Conservation (phyloP, 2,329 filamentous ascomycete species). For the Monosporascus sp. region DNA sequence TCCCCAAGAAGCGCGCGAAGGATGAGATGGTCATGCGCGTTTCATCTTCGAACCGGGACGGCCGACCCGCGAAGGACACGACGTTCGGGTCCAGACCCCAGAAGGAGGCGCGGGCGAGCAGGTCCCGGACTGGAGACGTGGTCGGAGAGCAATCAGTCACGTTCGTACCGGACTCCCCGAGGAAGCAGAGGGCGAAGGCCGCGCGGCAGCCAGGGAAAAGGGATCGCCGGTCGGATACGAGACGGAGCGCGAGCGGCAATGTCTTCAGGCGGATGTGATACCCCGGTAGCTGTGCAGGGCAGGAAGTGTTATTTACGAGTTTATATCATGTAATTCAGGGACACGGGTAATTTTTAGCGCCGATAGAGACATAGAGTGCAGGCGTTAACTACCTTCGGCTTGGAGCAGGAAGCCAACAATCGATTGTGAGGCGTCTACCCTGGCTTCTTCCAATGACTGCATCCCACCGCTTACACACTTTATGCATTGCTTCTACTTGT, state of each 20-base stretch:
- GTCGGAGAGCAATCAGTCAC: slow-evolving; percentile 64
- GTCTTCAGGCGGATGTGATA: slow-evolving; percentile 53
- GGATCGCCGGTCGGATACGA: slow-evolving; percentile 32
- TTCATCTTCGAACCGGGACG: slow-evolving; percentile 62
- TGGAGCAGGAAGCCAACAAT: too few relatives aligned
- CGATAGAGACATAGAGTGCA: too few relatives aligned
- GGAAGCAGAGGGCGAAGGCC: slow-evolving; percentile 34
- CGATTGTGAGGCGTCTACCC: too few relatives aligned
- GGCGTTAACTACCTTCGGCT: too few relatives aligned
- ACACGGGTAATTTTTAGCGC: too few relatives aligned
- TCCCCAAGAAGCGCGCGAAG: slow-evolving; percentile 13
- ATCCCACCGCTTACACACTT: too few relatives aligned
- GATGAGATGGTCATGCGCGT: slow-evolving; percentile 58
- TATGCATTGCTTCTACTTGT: too few relatives aligned
- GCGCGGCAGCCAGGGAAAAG: slow-evolving; percentile 12
- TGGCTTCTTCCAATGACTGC: too few relatives aligned
- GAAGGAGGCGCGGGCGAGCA: slow-evolving; percentile 42
- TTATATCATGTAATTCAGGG: too few relatives aligned
- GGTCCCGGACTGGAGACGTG: slow-evolving; percentile 41
- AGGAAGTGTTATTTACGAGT: too few relatives aligned
- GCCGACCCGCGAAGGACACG: slow-evolving; percentile 49
- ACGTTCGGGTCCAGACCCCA: slow-evolving; percentile 52
- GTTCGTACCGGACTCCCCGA: slow-evolving; percentile 61
- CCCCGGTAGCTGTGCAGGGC: too few relatives aligned
- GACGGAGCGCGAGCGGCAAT: slow-evolving; percentile 72